Conservation (phyloP, 1,284 basidiomycete species). For the Ustilago sp. region DNA sequence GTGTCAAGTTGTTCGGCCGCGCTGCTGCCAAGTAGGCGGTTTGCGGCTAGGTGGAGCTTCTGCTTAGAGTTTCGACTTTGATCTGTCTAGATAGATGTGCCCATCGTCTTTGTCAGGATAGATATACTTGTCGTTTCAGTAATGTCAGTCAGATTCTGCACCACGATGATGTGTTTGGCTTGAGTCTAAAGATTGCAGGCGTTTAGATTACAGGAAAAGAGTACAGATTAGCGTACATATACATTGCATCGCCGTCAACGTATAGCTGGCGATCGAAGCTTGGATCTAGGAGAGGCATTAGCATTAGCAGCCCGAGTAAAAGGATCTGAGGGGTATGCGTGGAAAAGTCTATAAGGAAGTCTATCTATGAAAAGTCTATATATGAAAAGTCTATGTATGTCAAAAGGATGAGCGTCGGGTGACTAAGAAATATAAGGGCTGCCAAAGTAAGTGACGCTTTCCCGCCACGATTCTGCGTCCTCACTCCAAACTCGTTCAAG, state of each 20-base stretch:
- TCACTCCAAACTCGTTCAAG: conserved; percentile 41
- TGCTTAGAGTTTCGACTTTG: not conserved
- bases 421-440: conserved; percentile 35
- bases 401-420: not conserved
- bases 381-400: not conserved
- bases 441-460: conserved; percentile 46
- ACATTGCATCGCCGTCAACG: not conserved
- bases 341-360: not conserved
- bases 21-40: not conserved
- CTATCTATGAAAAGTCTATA: not conserved
- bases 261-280: no score
- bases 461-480: conserved; percentile 30
- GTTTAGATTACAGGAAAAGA: conserved; percentile 2
- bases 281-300: not conserved
- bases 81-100: not conserved
- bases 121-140: not conserved
- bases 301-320: not conserved
- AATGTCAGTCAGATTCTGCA: not conserved
- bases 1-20: conserved; percentile 27
- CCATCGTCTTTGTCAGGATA: not conserved
- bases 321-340: not conserved
- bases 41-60: not conserved
- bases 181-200: not conserved
- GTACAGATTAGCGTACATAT: conserved; percentile 1
- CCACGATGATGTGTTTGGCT: not conserved